phyloP scores from a whole-genome alignment of 768 basidiomycete genomes.

The Coprinopsis strossmayeri region DNA sequence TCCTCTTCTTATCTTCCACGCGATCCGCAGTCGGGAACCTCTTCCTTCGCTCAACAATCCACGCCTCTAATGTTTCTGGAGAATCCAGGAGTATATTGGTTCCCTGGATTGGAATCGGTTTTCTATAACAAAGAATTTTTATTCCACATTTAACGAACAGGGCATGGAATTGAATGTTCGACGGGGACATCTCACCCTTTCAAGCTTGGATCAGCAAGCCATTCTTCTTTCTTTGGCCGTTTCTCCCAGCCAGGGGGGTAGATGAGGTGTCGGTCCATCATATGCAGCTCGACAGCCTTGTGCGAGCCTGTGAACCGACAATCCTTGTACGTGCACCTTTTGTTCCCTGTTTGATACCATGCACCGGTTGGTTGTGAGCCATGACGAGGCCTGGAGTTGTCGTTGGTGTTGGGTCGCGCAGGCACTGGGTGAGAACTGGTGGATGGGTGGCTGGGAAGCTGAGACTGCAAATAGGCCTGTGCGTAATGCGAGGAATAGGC shows the following conservation, averaged over 20 bases:
- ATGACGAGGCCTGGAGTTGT: too few relatives aligned
- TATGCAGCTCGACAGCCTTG: slow-evolving; percentile 70
- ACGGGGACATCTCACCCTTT: too few relatives aligned
- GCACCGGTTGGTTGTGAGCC: slow-evolving; percentile 17
- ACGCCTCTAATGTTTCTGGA: slow-evolving; percentile 76
- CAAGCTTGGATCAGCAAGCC: slow-evolving; percentile 80
- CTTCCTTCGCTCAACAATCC: slow-evolving; percentile 85
- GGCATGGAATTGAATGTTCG: too few relatives aligned
- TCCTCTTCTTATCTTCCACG: slow-evolving; percentile 65
- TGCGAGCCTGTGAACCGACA: slow-evolving; percentile 64
- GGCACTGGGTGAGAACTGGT: too few relatives aligned
- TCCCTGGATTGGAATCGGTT: too few relatives aligned
- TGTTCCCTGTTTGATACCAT: slow-evolving; percentile 70
- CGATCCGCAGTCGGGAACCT: slow-evolving; percentile 70
- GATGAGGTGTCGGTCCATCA: slow-evolving; percentile 86
- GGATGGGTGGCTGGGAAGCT: too few relatives aligned
- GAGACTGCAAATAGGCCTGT: slow-evolving; percentile 43
- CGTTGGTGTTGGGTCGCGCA: too few relatives aligned
- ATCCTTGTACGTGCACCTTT: too few relatives aligned
- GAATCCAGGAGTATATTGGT: too few relatives aligned
- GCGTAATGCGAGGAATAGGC: slow-evolving; percentile 47
- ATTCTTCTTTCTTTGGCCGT: slow-evolving; percentile 45
- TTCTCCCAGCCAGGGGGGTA: slow-evolving; percentile 71
- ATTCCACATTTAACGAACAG: too few relatives aligned
- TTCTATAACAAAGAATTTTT: too few relatives aligned